phyloP scores from a whole-genome alignment of 164 flowering plant species.

The Liquidambar formosana region DNA sequence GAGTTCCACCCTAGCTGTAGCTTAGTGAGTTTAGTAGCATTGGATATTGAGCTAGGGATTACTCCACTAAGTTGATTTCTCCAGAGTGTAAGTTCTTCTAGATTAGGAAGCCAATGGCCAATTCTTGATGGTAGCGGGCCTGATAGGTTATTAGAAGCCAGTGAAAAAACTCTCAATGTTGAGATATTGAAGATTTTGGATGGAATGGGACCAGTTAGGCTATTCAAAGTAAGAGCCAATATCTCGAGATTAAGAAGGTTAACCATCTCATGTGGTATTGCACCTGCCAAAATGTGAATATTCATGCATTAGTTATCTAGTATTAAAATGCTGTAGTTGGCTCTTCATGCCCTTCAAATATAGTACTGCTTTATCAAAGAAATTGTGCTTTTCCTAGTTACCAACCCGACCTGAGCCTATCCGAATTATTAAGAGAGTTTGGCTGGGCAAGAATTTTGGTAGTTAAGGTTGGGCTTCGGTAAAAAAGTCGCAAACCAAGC shows the following conservation, averaged over 20 bases:
- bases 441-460: no score
- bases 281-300: background rate
- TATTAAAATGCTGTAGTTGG: background rate
- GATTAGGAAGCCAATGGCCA: constrained; percentile 22
- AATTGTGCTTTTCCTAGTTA: no score
- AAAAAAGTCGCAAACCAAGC: no score
- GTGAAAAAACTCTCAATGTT: background rate
- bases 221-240: background rate
- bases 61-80: constrained; percentile 23
- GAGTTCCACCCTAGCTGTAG: constrained; percentile 17
- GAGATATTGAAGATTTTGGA: constrained; percentile 6
- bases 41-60: constrained; percentile 26
- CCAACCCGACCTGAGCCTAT: no score
- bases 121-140: constrained; percentile 19
- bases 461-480: no score
- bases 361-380: background rate
- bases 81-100: constrained; percentile 8
- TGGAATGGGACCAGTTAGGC: background rate
- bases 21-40: constrained; percentile 20
- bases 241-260: no score
- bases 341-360: no score
- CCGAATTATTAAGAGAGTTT: no score
- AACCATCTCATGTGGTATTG: no score
- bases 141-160: background rate
- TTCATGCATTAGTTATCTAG: background rate